Base-by-base conservation (phyloP, 805 yeast species). In the Wickerhamomyces sydowiorum region DNA sequence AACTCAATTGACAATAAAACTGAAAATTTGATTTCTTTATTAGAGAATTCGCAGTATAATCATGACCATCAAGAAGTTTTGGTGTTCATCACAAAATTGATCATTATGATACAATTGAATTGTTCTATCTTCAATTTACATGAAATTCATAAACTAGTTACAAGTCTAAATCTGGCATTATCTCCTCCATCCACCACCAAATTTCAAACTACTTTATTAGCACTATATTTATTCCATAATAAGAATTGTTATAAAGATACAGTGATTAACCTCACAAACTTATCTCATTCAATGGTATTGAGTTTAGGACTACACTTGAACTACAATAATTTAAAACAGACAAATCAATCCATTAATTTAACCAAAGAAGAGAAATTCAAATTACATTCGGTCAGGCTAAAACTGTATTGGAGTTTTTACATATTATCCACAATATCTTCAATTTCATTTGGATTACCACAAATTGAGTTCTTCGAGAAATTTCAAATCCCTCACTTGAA, bases 401-500 rank as follows among this genome's bases (percentile, higher is more conserved):
- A 68, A 42, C 47, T 72, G 9, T 72, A 62, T 45, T 72, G 77
- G 77, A 63, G 67, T 42, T 65, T 59, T 44, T 60, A 60, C 31
- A 61, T 67, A n/a, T 50, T 70, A 22, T 47, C 52, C n/a, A 43
- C 44, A 13, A 36, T 52, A 15, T 44, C 60, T 32, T 39, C 46
- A 29, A 33, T 44, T 30, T 37, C 43, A 31, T 53, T 48, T 47
- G 61, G 61, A 7, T 38, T 55, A 30, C 54, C 59, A 32, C 53
- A 52, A 17, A 39, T 47, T 41, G 48, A 45, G 2, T 50, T 54
- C 39, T 54, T 54, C 22, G 49, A 49, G 8, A 43, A 46, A 20
- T 46, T 48, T 29, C 54, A 50, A 13, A 68, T 72, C 18, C 59
- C 62, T 28, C 54, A 63, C 32, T 49, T 70, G 25, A 65, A 60